phyloP scores from a whole-genome alignment of 2,329 filamentous ascomycete species.

The Atkinsonella texensis region DNA sequence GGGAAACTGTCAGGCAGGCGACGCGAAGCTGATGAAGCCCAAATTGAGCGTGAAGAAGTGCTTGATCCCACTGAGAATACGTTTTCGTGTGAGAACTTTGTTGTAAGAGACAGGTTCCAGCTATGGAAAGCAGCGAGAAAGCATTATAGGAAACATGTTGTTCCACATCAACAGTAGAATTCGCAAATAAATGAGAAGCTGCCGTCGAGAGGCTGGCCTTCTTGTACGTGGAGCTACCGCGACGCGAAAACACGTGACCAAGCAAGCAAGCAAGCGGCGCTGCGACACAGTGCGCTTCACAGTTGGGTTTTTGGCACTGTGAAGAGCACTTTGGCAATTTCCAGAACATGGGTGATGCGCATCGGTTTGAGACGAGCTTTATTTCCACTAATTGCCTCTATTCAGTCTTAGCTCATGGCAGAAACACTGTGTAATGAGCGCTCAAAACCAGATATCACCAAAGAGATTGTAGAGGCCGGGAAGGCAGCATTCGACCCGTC shows the following conservation, averaged over 20 bases:
- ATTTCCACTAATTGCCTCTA: not conserved
- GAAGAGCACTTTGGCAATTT: not conserved
- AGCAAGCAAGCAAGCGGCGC: not conserved
- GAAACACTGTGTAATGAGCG: conserved; percentile 12
- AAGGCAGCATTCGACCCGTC: conserved; percentile 38
- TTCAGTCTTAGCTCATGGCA: conserved; percentile 13
- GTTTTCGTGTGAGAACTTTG: not conserved
- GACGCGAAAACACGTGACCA: conserved; percentile 18
- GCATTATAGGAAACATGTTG: not conserved
- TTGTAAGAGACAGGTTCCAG: not conserved
- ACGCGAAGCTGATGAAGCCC: conserved; percentile 36
- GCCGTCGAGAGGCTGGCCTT: not conserved
- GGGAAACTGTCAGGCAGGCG: conserved; percentile 74
- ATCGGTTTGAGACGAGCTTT: not conserved
- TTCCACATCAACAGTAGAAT: not conserved
- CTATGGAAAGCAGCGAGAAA: not conserved
- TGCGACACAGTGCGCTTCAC: not conserved
- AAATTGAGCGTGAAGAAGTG: conserved; percentile 31
- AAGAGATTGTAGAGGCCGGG: conserved; percentile 26
- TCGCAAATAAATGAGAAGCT: not conserved
- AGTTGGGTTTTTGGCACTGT: not conserved
- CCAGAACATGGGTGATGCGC: not conserved
- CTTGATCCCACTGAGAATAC: conserved; percentile 14
- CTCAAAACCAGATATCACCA: conserved; percentile 19
- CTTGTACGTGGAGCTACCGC: conserved; percentile 1